Conservation (phyloP, 768 basidiomycete species). For the Mrakia hoshinonis region DNA sequence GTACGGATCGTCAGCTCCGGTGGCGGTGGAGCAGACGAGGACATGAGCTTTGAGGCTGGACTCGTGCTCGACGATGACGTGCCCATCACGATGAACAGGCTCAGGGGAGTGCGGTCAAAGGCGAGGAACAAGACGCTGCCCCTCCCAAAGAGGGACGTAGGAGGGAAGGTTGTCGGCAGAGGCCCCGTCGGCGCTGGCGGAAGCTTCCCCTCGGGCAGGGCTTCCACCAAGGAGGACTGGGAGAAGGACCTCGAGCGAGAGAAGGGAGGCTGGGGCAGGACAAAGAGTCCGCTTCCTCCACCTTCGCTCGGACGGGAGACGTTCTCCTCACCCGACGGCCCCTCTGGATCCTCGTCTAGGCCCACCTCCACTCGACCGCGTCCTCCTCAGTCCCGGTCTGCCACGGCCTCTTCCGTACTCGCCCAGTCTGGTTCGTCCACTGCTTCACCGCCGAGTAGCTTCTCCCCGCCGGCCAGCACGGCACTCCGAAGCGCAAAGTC, state of each 20-base stretch:
- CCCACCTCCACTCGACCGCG: not conserved
- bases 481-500: constrained; percentile 6
- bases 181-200: not conserved
- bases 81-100: constrained; percentile 8
- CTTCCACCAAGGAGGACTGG: constrained; percentile 14
- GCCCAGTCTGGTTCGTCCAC: not conserved
- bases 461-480: not conserved
- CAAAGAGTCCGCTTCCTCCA: constrained; percentile 9
- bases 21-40: constrained; percentile 35
- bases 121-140: constrained; percentile 23
- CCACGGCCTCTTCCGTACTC: constrained; percentile 3
- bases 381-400: not conserved
- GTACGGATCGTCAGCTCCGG: constrained; percentile 21
- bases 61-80: constrained; percentile 71
- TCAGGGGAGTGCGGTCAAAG: constrained; percentile 14
- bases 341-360: not conserved
- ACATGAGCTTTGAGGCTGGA: constrained; percentile 79
- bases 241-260: constrained; percentile 23
- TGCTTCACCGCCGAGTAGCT: not conserved
- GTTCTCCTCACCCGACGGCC: not conserved
- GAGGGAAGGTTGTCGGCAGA: not conserved
- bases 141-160: constrained; percentile 5
- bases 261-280: constrained; percentile 19
- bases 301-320: not conserved
- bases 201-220: not conserved